Base-by-base conservation (phyloP, 1,284 basidiomycete genomes). In the Rhodotorula sp. region DNA sequence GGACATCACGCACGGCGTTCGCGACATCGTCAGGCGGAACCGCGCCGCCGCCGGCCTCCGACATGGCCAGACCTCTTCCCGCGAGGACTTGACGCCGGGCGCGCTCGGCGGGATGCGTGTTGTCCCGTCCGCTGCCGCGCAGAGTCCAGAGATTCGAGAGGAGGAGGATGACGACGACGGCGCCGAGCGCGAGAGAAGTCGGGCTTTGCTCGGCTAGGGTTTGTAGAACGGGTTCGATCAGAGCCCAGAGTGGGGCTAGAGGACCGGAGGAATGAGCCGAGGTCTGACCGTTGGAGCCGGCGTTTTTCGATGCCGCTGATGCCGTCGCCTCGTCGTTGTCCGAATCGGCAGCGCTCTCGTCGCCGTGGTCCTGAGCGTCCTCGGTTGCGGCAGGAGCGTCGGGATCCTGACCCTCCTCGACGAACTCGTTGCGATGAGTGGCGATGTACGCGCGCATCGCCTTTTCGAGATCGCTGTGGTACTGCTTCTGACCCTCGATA, bases 401-500 rank as follows among this genome's bases (percentile, higher is more conserved):
- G 24, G 77, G 78, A 48, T 78, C 89, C 57, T 91, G 83, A 17
- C 91, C 93, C 69, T 89, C 89, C 0, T 91, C 90, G 62, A 92
- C 82, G 81, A 98, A 98, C 82, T 98, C 95, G 71, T 86, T 86
- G 68, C 89, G 86, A 80, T 99, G 93, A 64, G 89, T 88, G 70
- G 89, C 85, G 78, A 98, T 94, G 82, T 98, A 95, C 62, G 82
- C 82, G 42, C 91, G 86, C 88, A 98, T 94, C 10, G 88, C 88
- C 73, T 84, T 86, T 74, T 95, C 92, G 8, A 98, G 85, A 56
- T 93, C 93, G 24, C 81, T 79, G 79, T 97, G 93, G 80, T 95
- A 96, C 63, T 85, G 84, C 81, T 90, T 95, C 79, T 99, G 95
- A 3, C 96, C 95, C n/a, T 97, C 95, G 62, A 97, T 88, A 10